phyloP scores from a whole-genome alignment of 768 basidiomycete species.

The Paxillus involutus region DNA sequence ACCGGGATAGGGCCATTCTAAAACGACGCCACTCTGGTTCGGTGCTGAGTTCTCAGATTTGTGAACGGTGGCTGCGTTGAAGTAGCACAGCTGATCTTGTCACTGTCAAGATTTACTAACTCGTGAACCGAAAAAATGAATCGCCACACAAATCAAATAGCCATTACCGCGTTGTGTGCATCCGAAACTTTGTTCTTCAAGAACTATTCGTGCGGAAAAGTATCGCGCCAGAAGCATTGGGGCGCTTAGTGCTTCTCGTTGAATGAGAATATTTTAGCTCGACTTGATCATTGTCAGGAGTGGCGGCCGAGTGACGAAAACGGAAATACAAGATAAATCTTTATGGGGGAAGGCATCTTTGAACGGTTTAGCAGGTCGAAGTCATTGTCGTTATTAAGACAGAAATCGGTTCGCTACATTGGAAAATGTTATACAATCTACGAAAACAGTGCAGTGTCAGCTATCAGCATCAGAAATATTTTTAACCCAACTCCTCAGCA shows the following conservation, averaged over 20 bases:
- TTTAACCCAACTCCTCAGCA: conserved; percentile 10
- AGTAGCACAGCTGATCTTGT: not conserved
- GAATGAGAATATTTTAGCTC: too few relatives aligned
- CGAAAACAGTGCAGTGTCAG: not conserved
- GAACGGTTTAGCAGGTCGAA: not conserved
- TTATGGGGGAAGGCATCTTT: not conserved
- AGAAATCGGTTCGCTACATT: not conserved
- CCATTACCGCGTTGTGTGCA: not conserved
- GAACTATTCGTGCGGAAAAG: not conserved
- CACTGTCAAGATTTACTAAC: not conserved
- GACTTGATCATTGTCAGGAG: too few relatives aligned
- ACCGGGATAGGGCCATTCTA: too few relatives aligned
- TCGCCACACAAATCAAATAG: not conserved
- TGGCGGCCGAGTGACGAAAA: not conserved
- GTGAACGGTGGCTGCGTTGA: not conserved
- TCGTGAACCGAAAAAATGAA: not conserved
- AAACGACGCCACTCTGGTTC: too few relatives aligned
- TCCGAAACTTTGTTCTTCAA: not conserved
- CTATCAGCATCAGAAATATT: not conserved
- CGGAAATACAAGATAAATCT: too few relatives aligned
- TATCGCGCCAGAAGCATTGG: not conserved
- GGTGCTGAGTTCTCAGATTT: too few relatives aligned
- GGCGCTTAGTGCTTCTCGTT: not conserved
- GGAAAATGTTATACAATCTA: not conserved
- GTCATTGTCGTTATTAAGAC: not conserved